Evolutionary conservation across 1,139 yeast species (phyloP), one percentile per base, ranked within the genome.

Genomic region (Pichia cactophila): DNA sequence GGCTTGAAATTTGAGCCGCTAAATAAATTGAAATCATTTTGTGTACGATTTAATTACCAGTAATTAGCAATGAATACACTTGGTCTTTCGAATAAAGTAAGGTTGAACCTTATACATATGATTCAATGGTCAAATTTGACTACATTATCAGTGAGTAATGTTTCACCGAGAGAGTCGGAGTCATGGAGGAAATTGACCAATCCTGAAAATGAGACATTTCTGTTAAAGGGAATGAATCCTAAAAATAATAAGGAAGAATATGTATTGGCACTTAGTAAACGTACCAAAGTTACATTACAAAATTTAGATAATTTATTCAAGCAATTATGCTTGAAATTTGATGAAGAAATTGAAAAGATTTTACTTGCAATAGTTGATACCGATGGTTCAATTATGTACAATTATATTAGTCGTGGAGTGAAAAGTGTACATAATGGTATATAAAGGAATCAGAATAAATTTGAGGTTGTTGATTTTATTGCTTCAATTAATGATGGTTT

Each of bases 341-440:
- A 41, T 14, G 29, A 42, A 28, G 16, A n/a, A 50, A 77, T 72
- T 0, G 60, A 60, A 26, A 64, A 82, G 45, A 49, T 83, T 2
- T 68, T 81, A 0, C 64, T 81, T 61, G 88, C 78, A 0, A 67
- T 83, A 54, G 71, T 77, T 9, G 79, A 81, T 50, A 72, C 73
- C 48, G 90, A 83, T 61, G 82, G 86, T 0, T 80, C 88, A 0
- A 73, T 84, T 3, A 84, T 82, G 6, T 84, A 81, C 58, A 83
- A 83, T 59, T 74, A 79, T 57, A 72, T 82, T 38, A 77, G 81
- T 59, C 75, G 76, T 53, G 89, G 87, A 0, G 68, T 83, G 17
- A 76, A 73, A 10, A 77, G 74, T 33, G 44, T 36, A 44, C 31
- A 41, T 43, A 46, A 12, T 47, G 33, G 39, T 7, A 16, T 36